phyloP scores from a whole-genome alignment of 2,329 filamentous ascomycete species.

The Xylariaceae sp. region DNA sequence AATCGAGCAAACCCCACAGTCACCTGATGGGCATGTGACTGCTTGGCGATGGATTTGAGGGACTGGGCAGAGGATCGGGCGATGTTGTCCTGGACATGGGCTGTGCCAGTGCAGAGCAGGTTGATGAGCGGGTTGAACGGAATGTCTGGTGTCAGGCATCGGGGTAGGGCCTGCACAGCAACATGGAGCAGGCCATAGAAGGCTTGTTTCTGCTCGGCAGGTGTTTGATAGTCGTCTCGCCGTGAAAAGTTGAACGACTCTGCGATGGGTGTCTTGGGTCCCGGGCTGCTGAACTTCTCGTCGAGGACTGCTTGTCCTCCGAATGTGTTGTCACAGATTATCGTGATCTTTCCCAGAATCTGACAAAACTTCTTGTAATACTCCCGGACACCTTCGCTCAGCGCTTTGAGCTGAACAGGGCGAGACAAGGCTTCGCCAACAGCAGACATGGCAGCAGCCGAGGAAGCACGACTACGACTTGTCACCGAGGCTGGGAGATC shows the following conservation, averaged over 20 bases:
- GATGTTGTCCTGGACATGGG: conserved; percentile 89
- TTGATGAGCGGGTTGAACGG: conserved; percentile 93
- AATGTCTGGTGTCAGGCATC: conserved; percentile 87
- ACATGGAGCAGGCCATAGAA: conserved; percentile 96
- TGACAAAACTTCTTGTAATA: conserved; percentile 91
- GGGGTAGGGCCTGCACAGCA: conserved; percentile 87
- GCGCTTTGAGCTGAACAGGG: conserved; percentile 53
- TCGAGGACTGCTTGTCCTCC: conserved; percentile 92
- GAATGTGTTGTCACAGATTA: conserved; percentile 95
- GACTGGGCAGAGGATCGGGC: conserved; percentile 88
- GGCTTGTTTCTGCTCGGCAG: conserved; percentile 79
- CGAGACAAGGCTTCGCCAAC: conserved; percentile 62
- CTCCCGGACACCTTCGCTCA: conserved; percentile 73
- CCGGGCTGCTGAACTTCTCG: conserved; percentile 83
- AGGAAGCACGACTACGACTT: conserved; percentile 25
- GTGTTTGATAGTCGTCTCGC: conserved; percentile 68
- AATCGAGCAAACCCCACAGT: conserved; percentile 95
- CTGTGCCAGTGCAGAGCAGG: conserved; percentile 90
- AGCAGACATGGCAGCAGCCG: conserved; percentile 23
- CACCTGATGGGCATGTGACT: conserved; percentile 89
- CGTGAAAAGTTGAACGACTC: conserved; percentile 89
- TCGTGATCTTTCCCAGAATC: conserved; percentile 89
- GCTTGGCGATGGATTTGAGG: conserved; percentile 88
- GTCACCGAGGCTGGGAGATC: conserved; percentile 47
- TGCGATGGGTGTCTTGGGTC: conserved; percentile 89